These are phyloP conservation scores for Penicillium sp. DNA, from an alignment of 2,329 filamentous ascomycete species.

Conservation along the genomic window DNA sequence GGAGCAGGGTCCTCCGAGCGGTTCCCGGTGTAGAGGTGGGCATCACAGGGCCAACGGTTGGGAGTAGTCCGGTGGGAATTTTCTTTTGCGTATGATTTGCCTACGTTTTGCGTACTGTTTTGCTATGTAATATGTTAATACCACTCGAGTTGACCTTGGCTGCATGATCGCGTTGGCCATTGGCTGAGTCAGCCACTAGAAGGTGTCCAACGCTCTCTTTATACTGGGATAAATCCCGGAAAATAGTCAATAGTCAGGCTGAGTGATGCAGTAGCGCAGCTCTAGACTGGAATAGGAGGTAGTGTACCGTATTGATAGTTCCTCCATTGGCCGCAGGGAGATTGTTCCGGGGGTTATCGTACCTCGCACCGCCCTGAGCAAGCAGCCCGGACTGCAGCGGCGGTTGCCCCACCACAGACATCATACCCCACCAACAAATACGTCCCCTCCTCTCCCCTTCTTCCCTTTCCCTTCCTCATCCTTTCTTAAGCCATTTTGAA, in stretches of 20 bases:
- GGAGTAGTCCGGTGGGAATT: constrained; percentile 1
- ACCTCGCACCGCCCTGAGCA: background rate
- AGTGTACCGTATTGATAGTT: background rate
- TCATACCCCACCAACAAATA: constrained; percentile 37
- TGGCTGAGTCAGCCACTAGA: constrained; percentile 11
- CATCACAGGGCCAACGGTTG: constrained; percentile 9
- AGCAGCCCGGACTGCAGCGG: constrained; percentile 4
- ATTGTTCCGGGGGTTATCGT: background rate
- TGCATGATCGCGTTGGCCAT: background rate
- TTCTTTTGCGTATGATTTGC: background rate
- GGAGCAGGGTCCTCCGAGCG: constrained; percentile 29
- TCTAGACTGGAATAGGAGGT: background rate
- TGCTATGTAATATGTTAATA: background rate
- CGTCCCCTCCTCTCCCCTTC: constrained; percentile 22
- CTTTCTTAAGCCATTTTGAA: constrained; percentile 14
- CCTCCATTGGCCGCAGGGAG: background rate
- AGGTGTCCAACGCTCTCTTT: background rate
- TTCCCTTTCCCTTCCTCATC: constrained; percentile 17
- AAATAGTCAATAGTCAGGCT: background rate
- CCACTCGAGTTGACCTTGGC: background rate
- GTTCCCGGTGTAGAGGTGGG: constrained; percentile 21
- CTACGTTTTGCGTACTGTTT: background rate
- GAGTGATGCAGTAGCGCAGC: background rate
- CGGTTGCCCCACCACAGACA: constrained; percentile 30
- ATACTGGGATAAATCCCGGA: background rate